Evolutionary conservation across 2,329 filamentous ascomycete genomes (phyloP).

Genomic region (Xylariomycetidae sp.): DNA sequence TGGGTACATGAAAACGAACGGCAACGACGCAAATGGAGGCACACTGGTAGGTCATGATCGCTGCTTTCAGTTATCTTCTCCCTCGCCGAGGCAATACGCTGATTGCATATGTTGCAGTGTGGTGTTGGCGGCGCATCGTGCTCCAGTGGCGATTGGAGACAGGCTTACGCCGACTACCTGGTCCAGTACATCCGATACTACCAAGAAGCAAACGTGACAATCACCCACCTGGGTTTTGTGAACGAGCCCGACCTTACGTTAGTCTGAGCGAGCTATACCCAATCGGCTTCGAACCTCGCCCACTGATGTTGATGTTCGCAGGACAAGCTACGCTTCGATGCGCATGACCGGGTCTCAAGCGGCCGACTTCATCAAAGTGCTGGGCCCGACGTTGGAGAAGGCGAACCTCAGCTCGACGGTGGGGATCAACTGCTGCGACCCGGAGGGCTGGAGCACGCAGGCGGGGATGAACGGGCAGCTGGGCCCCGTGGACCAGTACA

Average conservation of each 20-base stretch:
- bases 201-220: constrained; percentile 3
- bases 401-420: constrained; percentile 22
- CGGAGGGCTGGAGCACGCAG: constrained; percentile 12
- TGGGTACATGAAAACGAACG: constrained; percentile 41
- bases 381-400: constrained; percentile 35
- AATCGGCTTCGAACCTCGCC: neutral
- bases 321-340: constrained; percentile 32
- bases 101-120: too few relatives aligned
- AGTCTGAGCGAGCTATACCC: constrained; percentile 1
- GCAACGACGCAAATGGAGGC: constrained; percentile 19
- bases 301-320: constrained; percentile 1
- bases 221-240: neutral
- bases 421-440: constrained; percentile 15
- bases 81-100: too few relatives aligned
- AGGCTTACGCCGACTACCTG: constrained; percentile 43
- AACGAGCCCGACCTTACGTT: constrained; percentile 33
- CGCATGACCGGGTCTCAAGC: constrained; percentile 19
- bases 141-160: constrained; percentile 37
- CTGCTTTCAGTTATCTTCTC: neutral
- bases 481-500: constrained; percentile 26
- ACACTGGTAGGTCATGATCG: constrained; percentile 16
- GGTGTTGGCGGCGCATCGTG: constrained; percentile 33
- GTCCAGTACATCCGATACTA: constrained; percentile 43
- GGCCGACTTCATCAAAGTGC: constrained; percentile 32
- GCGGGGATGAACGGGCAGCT: constrained; percentile 6